These are phyloP conservation scores for Cenchrus americanus DNA, from an alignment of 176 grass and related monocot genomes.

Conservation along the genomic window DNA sequence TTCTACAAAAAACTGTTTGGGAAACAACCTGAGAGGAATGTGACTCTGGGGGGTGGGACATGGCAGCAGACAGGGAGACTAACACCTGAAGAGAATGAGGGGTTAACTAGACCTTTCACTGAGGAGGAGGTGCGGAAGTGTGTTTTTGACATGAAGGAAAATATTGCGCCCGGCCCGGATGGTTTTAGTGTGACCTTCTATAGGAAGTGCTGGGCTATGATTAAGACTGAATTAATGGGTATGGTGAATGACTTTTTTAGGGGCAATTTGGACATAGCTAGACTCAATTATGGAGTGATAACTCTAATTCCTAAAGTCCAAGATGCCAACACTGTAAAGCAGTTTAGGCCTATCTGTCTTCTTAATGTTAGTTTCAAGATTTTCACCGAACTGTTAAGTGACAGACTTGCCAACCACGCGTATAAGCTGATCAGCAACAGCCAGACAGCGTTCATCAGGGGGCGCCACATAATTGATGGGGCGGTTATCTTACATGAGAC, in stretches of 20 bases:
- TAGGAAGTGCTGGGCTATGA: not conserved
- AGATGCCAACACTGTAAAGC: not conserved
- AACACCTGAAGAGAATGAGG: not conserved
- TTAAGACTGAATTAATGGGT: not conserved
- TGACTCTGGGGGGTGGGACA: accelerated
- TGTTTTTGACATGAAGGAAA: not conserved
- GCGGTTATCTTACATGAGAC: too few species aligned
- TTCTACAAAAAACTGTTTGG: not conserved
- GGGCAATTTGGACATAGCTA: not conserved
- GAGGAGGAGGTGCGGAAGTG: not conserved
- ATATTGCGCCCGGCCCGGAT: not conserved
- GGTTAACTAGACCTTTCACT: too few species aligned
- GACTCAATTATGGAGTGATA: not conserved
- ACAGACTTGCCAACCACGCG: too few species aligned
- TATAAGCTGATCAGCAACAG: too few species aligned
- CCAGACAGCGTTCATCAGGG: too few species aligned
- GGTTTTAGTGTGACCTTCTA: not conserved
- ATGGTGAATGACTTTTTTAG: not conserved
- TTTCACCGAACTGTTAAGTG: not conserved
- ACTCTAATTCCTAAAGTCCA: not conserved
- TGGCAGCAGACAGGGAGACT: not conserved
- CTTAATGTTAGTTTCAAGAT: not conserved
- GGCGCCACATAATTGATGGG: too few species aligned
- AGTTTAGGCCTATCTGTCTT: not conserved
- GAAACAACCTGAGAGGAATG: accelerated